Evolutionary conservation across 2,329 filamentous ascomycete genomes (phyloP).

Genomic region (Aspergillus latus): DNA sequence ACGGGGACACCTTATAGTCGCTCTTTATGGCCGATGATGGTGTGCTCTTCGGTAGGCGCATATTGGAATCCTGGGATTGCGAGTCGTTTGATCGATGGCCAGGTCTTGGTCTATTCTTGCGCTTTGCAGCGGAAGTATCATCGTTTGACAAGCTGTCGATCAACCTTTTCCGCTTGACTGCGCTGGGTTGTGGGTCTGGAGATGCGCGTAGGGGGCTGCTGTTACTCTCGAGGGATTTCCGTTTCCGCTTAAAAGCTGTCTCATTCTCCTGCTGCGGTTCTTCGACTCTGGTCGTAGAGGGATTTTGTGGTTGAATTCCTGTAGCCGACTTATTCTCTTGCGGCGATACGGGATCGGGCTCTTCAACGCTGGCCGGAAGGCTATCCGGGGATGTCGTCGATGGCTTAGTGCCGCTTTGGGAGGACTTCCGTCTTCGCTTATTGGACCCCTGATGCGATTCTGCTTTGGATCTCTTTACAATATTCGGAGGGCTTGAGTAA

Average conservation of each 20-base stretch:
- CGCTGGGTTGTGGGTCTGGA: background rate
- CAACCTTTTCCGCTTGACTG: conserved; percentile 31
- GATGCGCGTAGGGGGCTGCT: background rate
- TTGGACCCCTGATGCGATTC: background rate
- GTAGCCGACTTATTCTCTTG: background rate
- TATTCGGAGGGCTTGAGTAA: background rate
- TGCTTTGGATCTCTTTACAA: background rate
- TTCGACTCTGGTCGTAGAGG: too few relatives aligned
- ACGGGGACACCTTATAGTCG: background rate
- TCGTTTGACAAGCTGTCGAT: conserved; percentile 18
- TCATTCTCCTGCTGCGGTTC: too few relatives aligned
- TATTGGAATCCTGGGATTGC: background rate
- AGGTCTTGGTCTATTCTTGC: background rate
- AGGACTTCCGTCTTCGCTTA: conserved; percentile 19
- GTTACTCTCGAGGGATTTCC: background rate
- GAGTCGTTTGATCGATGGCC: background rate
- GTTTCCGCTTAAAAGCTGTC: background rate
- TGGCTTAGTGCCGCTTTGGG: background rate
- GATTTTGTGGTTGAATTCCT: too few relatives aligned
- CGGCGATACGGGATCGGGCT: background rate
- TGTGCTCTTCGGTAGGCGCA: background rate
- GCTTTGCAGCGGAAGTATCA: conserved; percentile 12
- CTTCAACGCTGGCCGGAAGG: background rate
- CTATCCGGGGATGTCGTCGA: background rate
- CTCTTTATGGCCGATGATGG: background rate